These are phyloP conservation scores for Candida boleticola DNA, from an alignment of 805 yeast species.

Conservation along the genomic window DNA sequence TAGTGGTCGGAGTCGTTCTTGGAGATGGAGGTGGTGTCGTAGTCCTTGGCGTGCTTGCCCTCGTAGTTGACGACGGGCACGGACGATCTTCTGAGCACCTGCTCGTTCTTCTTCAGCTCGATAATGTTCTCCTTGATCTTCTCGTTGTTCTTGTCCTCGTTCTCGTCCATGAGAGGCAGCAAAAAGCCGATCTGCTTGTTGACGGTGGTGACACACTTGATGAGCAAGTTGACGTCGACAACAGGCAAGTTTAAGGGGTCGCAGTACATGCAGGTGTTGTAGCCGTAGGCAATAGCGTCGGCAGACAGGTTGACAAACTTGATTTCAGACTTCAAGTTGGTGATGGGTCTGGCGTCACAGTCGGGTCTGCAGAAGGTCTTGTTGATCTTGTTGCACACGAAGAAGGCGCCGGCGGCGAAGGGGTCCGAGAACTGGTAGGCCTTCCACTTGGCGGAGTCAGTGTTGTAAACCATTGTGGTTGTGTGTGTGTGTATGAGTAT, in stretches of 20 bases:
- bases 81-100: slow-evolving; percentile 22
- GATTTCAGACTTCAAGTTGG: slow-evolving; percentile 45
- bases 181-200: slow-evolving; percentile 59
- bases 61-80: slow-evolving; percentile 27
- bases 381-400: slow-evolving; percentile 45
- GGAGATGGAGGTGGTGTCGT: slow-evolving; percentile 30
- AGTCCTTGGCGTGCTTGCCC: slow-evolving; percentile 24
- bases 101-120: slow-evolving; percentile 22
- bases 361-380: slow-evolving; percentile 64
- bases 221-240: slow-evolving; percentile 45
- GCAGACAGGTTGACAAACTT: slow-evolving; percentile 39
- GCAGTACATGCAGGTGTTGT: slow-evolving; percentile 52
- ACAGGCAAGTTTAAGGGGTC: slow-evolving; percentile 48
- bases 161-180: slow-evolving; percentile 48
- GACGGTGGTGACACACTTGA: slow-evolving; percentile 51
- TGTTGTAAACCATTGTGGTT: slow-evolving; percentile 34
- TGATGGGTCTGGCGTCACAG: slow-evolving; percentile 51
- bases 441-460: slow-evolving; percentile 52
- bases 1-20: slow-evolving; percentile 69
- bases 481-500: not conserved
- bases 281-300: slow-evolving; percentile 48
- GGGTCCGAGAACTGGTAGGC: slow-evolving; percentile 69
- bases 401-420: slow-evolving; percentile 57
- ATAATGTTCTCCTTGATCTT: slow-evolving; percentile 37
- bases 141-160: slow-evolving; percentile 36